Percentiles rank a stretch among this genome's conserved stretches.
These are phyloP conservation scores for Microcos paniculata DNA, from an alignment of 345 rosid genomes.

Conservation along the genomic window DNA sequence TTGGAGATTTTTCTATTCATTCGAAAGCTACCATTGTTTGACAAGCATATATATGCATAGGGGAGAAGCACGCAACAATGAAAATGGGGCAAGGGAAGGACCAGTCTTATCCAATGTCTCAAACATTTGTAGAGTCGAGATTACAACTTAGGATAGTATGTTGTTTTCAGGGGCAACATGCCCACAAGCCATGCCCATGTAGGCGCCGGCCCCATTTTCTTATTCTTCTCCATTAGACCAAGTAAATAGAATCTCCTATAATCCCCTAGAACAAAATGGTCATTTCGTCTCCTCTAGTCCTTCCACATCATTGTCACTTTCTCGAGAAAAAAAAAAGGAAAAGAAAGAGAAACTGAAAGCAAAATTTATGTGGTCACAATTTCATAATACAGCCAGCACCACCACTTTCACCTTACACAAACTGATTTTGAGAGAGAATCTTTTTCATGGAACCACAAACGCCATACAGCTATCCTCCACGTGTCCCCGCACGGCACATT, in stretches of 20 bases:
- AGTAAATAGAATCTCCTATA: not conserved
- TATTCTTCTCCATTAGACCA: not conserved
- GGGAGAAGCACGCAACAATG: not conserved
- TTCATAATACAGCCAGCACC: not conserved
- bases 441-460: not conserved
- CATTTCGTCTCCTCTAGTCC: not conserved
- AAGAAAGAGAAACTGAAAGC: not conserved
- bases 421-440: not conserved
- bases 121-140: not conserved
- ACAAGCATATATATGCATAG: not conserved
- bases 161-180: not conserved
- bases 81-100: not conserved
- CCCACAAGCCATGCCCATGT: not conserved
- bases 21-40: not conserved
- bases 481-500: not conserved
- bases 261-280: not conserved
- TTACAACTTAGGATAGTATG: not conserved
- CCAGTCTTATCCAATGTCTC: not conserved
- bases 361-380: not conserved
- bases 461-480: not conserved
- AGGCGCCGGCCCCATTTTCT: not conserved
- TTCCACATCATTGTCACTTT: not conserved
- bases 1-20: not conserved
- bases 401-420: not conserved
- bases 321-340: not conserved